Evolutionary conservation across 257 asterid genomes (phyloP), one percentile per base, ranked within the genome.

Genomic region (Gentiana straminea): DNA sequence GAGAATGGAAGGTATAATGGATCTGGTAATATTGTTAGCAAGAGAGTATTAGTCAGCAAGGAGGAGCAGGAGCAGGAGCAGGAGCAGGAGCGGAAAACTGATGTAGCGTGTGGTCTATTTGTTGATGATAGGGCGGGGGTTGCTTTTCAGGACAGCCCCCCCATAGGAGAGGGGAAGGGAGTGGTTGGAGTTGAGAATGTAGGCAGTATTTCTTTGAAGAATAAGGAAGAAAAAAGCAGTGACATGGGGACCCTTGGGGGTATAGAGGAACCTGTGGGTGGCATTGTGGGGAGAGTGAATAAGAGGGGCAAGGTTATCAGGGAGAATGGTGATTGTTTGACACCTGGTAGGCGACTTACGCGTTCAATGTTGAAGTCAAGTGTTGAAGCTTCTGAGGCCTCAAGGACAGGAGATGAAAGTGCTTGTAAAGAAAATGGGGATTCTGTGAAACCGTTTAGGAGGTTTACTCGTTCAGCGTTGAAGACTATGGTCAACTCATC

Each of bases 381-480:
- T 13, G 3, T 13, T 1, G 8, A 33, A 58, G 9, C 47, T 1
- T 45, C 4, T 51, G 48, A 12, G 44, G 45, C 12, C 2, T 41
- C 46, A 41, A 10, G 44, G 9, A 55, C 44, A 7, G 4, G 35
- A 43, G 47, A 35, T 32, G 9, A n/a, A 34, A 33, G 13, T 64
- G 46, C 37, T 32, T 3, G 45, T 37, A 33, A 13, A 76, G 35
- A 68, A 57, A 51, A 66, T 70, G 57, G 68, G 60, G 43, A 46
- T 13, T 47, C 62, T 35, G 70, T 72, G 70, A 73, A 58, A 62
- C 75, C 79, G 12, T 24, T 51, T 4, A 77, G 78, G 77, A 78
- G 94, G 73, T 60, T 73, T 66, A 86, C 88, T 37, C 86, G 94
- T 15, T 77, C 89, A 43, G 45, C 69, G 43, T 64, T 76, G 69